These are phyloP conservation scores for Nemania serpens DNA, from an alignment of 2,329 filamentous ascomycete species.

Conservation along the genomic window DNA sequence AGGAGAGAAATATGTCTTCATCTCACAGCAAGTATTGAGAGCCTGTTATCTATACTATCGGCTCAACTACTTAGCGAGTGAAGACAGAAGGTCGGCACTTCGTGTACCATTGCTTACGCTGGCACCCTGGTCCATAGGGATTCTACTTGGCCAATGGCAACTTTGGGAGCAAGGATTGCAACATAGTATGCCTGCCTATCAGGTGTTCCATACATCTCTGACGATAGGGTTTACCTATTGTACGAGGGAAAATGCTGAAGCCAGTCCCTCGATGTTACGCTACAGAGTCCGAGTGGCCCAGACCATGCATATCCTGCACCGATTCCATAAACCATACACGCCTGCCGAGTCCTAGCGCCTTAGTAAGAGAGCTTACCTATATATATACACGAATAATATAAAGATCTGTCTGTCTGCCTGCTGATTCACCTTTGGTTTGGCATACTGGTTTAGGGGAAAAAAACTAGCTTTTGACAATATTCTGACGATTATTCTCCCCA, in stretches of 20 bases:
- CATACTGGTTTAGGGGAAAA: too few relatives aligned
- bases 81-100: constrained; percentile 6
- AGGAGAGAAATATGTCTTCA: background rate
- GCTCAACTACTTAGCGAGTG: background rate
- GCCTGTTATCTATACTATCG: background rate
- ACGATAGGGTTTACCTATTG: background rate
- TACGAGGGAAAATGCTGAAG: background rate
- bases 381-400: constrained; percentile 2
- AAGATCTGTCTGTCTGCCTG: background rate
- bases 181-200: constrained; percentile 5
- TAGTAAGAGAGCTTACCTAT: constrained; percentile 16
- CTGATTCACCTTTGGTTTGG: background rate
- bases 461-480: too few relatives aligned
- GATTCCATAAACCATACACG: constrained; percentile 12
- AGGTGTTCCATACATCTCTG: constrained; percentile 19
- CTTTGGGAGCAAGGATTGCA: constrained; percentile 21
- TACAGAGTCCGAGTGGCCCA: background rate
- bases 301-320: constrained; percentile 7
- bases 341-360: background rate
- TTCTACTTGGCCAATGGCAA: constrained; percentile 20
- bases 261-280: background rate
- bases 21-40: background rate
- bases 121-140: constrained; percentile 5
- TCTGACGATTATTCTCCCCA: too few relatives aligned
- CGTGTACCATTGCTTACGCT: constrained; percentile 10